Conservation (phyloP, 257 asterid genomes). For the Capsicum pubescens region DNA sequence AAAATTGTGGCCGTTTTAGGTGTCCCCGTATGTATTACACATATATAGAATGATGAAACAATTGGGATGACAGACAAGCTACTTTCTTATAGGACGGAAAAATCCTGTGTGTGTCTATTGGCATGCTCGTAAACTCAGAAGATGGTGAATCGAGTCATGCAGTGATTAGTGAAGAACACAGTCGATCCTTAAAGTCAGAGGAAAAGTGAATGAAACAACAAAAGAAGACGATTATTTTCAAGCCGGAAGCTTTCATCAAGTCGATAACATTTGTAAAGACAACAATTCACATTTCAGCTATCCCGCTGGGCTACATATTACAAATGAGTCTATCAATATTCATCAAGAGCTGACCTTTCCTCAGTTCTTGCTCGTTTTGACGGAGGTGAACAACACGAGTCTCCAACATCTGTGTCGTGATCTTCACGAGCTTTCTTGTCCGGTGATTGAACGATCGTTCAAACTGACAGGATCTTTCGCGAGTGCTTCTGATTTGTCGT, state of each 20-base stretch:
- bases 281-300: constrained; percentile 22
- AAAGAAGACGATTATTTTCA: neutral
- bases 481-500: constrained; percentile 41
- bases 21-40: neutral
- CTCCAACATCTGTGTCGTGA: constrained; percentile 35
- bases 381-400: constrained; percentile 31
- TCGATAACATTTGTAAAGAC: constrained; percentile 32
- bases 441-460: constrained; percentile 32
- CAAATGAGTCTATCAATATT: constrained; percentile 29
- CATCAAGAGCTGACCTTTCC: constrained; percentile 32
- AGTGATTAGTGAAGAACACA: constrained; percentile 5
- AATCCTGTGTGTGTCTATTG: neutral
- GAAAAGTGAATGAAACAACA: neutral
- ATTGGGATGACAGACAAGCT: neutral
- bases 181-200: neutral
- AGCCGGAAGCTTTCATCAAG: constrained; percentile 21
- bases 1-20: neutral
- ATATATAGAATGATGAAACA: neutral
- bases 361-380: constrained; percentile 52
- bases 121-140: neutral
- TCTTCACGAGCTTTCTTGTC: constrained; percentile 42
- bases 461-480: constrained; percentile 27
- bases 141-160: neutral
- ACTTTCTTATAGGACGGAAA: neutral
- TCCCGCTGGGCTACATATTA: neutral